Evolutionary conservation across 1,139 yeast species (phyloP).

Genomic region (Diutina mesorugosa): DNA sequence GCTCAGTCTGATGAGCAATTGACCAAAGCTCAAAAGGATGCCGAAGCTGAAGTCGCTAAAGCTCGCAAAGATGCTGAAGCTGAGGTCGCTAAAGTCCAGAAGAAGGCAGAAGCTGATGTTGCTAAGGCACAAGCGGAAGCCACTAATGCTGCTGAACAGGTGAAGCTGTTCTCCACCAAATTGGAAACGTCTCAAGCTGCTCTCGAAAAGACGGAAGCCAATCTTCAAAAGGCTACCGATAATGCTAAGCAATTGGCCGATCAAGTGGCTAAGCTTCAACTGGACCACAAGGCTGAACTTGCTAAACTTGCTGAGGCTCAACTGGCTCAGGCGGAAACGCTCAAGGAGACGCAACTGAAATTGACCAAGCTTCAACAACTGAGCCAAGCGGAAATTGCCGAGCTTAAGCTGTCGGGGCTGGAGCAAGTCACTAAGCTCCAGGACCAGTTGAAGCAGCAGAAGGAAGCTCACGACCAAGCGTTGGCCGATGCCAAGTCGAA

Average conservation of each 20-base stretch:
- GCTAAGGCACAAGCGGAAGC: neutral
- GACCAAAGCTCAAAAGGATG: neutral
- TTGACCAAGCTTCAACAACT: neutral
- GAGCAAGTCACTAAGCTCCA: neutral
- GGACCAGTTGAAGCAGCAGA: neutral
- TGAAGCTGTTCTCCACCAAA: neutral
- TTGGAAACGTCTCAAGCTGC: neutral
- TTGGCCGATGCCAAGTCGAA: neutral
- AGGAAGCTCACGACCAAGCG: neutral
- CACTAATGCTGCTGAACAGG: neutral
- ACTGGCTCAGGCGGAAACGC: neutral
- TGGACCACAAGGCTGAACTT: neutral
- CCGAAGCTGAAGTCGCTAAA: neutral
- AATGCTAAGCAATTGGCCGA: neutral
- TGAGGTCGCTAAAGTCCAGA: neutral
- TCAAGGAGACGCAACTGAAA: neutral
- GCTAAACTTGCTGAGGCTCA: neutral
- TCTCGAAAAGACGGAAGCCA: neutral
- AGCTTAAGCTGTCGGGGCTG: neutral
- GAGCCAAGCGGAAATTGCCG: neutral
- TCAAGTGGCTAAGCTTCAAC: neutral
- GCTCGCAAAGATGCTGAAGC: neutral
- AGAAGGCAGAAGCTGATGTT: neutral
- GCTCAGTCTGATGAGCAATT: neutral
- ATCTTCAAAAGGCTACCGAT: neutral